phyloP scores from a whole-genome alignment of 192 early-diverging fungal genomes.

The Coemansia pectinata region DNA sequence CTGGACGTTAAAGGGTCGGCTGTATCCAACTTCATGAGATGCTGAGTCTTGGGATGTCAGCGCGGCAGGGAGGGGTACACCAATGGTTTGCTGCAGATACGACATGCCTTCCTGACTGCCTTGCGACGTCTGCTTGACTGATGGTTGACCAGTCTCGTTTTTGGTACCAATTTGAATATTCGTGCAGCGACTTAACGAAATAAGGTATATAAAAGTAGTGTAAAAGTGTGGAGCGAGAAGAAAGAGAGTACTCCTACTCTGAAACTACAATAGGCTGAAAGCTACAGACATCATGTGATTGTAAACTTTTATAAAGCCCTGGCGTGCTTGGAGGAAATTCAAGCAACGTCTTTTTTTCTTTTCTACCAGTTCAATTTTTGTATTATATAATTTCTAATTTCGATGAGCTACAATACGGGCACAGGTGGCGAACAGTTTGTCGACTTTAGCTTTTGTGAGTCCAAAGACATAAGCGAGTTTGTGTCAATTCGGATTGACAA shows the following conservation, averaged over 20 bases:
- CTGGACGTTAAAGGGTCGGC: background rate
- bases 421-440: slow-evolving; percentile 40
- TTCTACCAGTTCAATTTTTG: background rate
- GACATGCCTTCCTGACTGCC: slow-evolving; percentile 16
- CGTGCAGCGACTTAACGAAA: too few relatives aligned
- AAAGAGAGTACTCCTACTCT: too few relatives aligned
- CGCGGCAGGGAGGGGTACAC: slow-evolving; percentile 38
- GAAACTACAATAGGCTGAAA: too few relatives aligned
- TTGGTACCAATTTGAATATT: too few relatives aligned
- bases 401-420: slow-evolving; percentile 42
- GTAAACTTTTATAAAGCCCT: background rate
- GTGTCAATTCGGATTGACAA: slow-evolving; percentile 47
- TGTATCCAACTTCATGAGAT: slow-evolving; percentile 12
- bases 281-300: background rate
- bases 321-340: background rate
- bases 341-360: background rate
- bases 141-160: too few relatives aligned
- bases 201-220: background rate
- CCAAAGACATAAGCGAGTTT: slow-evolving; percentile 49
- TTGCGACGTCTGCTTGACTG: slow-evolving; percentile 25
- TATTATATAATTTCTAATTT: background rate
- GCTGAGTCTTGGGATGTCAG: slow-evolving; percentile 37
- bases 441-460: slow-evolving; percentile 56
- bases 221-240: too few relatives aligned
- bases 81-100: slow-evolving; percentile 21